Percentiles rank a stretch among this genome's conserved stretches.
These are phyloP conservation scores for Alternaria panax DNA, from an alignment of 2,329 filamentous ascomycete genomes.

Conservation along the genomic window DNA sequence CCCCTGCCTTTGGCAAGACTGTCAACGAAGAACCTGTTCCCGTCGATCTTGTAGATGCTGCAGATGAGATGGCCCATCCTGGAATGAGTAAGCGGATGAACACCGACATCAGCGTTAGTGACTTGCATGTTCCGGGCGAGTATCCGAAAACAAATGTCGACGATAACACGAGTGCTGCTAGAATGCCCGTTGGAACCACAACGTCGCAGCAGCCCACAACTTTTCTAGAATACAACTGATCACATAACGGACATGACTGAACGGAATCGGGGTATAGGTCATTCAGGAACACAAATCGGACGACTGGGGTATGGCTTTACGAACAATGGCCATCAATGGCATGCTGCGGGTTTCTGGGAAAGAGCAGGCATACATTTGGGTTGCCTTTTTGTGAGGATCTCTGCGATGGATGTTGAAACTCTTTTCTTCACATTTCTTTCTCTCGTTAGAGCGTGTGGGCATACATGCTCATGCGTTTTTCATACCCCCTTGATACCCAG, in stretches of 20 bases:
- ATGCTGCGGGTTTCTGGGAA: neutral
- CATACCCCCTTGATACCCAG: conserved; percentile 10
- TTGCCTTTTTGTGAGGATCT: neutral
- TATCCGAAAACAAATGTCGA: conserved; percentile 56
- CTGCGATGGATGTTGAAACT: neutral
- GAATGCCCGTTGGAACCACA: neutral
- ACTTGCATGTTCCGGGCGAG: conserved; percentile 74
- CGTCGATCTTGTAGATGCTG: conserved; percentile 24
- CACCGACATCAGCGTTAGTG: conserved; percentile 63
- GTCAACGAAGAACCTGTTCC: conserved; percentile 41
- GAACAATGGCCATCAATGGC: neutral
- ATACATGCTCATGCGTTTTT: neutral
- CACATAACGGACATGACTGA: neutral
- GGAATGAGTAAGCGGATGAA: conserved; percentile 55
- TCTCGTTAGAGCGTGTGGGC: conserved; percentile 1
- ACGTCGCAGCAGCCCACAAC: neutral
- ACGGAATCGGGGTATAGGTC: neutral
- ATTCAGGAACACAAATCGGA: neutral
- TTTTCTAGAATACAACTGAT: conserved; percentile 3
- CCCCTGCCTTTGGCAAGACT: conserved; percentile 33
- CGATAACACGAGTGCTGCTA: neutral
- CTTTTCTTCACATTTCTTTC: conserved; percentile 1
- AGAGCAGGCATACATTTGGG: neutral
- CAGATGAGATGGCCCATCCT: conserved; percentile 51
- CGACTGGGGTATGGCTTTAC: neutral